These are phyloP conservation scores for Prinsepia uniflora DNA, from an alignment of 306 rosid species.

Conservation along the genomic window DNA sequence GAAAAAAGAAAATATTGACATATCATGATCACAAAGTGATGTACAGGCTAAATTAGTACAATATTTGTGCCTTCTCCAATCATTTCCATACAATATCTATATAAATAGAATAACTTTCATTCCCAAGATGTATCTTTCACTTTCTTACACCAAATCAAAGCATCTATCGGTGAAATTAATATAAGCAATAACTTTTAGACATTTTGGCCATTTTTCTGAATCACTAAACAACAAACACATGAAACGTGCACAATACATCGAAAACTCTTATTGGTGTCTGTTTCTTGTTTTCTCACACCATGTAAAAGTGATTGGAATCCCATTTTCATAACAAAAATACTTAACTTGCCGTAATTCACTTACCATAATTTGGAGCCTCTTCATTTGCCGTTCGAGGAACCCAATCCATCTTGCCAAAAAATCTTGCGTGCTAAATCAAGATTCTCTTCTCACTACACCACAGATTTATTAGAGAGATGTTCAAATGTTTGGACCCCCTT, in stretches of 20 bases:
- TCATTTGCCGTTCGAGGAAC: too few relatives aligned
- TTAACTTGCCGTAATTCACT: too few relatives aligned
- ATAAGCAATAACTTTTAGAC: background rate
- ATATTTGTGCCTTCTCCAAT: background rate
- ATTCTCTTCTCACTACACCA: too few relatives aligned
- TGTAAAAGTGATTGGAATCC: too few relatives aligned
- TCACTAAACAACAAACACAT: background rate
- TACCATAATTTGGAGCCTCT: too few relatives aligned
- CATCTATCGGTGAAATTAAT: background rate
- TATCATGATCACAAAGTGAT: background rate
- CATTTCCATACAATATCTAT: background rate
- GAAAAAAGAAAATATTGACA: background rate
- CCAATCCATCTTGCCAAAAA: too few relatives aligned
- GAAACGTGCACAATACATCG: background rate
- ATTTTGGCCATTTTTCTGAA: background rate
- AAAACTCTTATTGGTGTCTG: background rate
- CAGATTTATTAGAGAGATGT: too few relatives aligned
- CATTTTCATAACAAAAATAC: too few relatives aligned
- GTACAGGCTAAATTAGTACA: background rate
- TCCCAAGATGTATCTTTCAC: background rate
- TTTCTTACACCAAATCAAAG: background rate
- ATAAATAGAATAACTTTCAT: background rate
- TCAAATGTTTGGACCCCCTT: too few relatives aligned
- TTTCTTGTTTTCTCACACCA: background rate
- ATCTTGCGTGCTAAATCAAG: too few relatives aligned